These are phyloP conservation scores for Naumovozyma baii DNA, from an alignment of 805 yeast genomes.

Conservation along the genomic window DNA sequence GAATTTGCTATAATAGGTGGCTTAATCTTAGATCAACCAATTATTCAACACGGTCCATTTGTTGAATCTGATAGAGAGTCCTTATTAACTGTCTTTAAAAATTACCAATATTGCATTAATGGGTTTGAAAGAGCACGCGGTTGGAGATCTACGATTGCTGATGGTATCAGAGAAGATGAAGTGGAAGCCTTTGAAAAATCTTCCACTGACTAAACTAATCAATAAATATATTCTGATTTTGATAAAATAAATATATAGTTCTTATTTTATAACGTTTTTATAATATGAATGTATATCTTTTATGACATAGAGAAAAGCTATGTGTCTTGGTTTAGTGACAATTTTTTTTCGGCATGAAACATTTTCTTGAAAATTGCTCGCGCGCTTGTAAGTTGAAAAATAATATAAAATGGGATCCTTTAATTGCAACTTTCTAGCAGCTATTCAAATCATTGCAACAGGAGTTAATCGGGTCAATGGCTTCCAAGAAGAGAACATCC, in stretches of 20 bases:
- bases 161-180: constrained; percentile 28
- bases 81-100: constrained; percentile 59
- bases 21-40: constrained; percentile 57
- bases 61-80: constrained; percentile 63
- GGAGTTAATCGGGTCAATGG: neutral
- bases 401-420: too few species aligned
- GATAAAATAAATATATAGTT: too few species aligned
- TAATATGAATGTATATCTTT: too few species aligned
- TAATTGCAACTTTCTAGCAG: too few species aligned
- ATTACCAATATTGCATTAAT: constrained; percentile 57
- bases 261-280: too few species aligned
- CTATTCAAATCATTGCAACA: too few species aligned
- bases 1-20: constrained; percentile 75
- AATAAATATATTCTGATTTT: too few species aligned
- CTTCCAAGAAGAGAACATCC: constrained; percentile 1
- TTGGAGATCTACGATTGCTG: constrained; percentile 41
- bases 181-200: neutral
- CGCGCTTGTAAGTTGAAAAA: too few species aligned
- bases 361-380: too few species aligned
- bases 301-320: too few species aligned
- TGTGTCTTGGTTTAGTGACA: too few species aligned
- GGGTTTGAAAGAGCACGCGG: constrained; percentile 60
- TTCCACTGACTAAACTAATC: neutral
- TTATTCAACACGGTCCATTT: constrained; percentile 86
- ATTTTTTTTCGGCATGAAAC: too few species aligned